Base-by-base conservation (phyloP, 2,329 filamentous ascomycete species). In the Stagonosporopsis vannaccii region DNA sequence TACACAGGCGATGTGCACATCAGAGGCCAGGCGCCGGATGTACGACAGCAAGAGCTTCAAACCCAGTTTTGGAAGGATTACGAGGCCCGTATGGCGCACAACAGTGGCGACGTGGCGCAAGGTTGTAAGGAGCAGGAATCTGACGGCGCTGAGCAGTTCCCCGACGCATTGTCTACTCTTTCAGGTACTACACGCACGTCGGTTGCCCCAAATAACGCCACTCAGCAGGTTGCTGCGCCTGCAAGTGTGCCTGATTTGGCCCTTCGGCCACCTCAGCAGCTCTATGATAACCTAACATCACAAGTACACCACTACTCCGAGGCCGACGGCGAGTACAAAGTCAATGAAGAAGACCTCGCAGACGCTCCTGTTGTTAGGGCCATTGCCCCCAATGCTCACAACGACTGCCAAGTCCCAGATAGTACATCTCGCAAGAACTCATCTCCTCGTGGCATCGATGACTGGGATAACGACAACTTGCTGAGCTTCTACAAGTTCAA, bases 401-500 rank as follows among this genome's bases (percentile, higher is more conserved):
- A 22, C n/a, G 9, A 7, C 17, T 22, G 20, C 9, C n/a, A 19
- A 6, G 2, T 23, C 6, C 26, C 35, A n/a, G 33, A 20, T 28
- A 53, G 42, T 12, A 41, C 22, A 15, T 22, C 37, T 2, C 26
- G 45, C 11, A 35, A 32, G 33, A 45, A 26, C 3, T 39, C 45
- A 17, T 30, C 39, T 3, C 51, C 51, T 4, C 33, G 1, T 2
- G 20, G n/a, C 9, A 20, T 40, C 33, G 8, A 32, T 3, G 35
- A 41, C 15, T 56, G 53, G 53, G 15, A 42, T 17, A 36, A 56
- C 20, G 36, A 26, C 6, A 47, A 35, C n/a, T 25, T 56, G 3
- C 20, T 56, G 22, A 20, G 17, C 23, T 17, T 56, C 15, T 56
- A 47, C 47, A 41, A 41, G 19, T 30, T 19, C 13, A 56, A 56